Evolutionary conservation across 345 rosid genomes (phyloP), one percentile per base, ranked within the genome.

Genomic region (Clausena lansium): DNA sequence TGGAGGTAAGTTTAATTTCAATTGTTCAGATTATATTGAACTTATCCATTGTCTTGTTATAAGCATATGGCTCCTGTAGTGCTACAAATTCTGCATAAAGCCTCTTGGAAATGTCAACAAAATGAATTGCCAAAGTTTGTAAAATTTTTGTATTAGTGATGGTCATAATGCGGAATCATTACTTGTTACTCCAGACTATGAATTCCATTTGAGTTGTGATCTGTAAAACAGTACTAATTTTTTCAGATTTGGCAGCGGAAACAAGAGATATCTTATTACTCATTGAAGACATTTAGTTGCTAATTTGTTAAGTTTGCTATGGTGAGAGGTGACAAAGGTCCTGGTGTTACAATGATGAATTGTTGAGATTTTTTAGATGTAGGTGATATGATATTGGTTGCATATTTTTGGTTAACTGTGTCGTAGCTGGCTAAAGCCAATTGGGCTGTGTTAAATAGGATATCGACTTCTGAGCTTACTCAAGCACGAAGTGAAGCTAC

Each of bases 1-100:
- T 50, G 78, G 76, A 41, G 83, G 73, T 35, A 77, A 59, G 14
- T 55, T 54, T 30, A 54, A 32, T 45, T 52, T 39, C 32, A 54
- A 59, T 22, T 13, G 35, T 71, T 55, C 47, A 20, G 10, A 50
- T 25, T 75, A 8, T 8, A 15, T 50, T 74, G 47, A 50, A 24
- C 15, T 64, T n/a, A 33, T 70, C 33, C 7, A 14, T 35, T 32
- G 35, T 33, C 32, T 57, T 28, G 1, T 24, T 41, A 41, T 25
- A 14, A 24, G 35, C 10, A 0, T 15, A 14, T 41, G 17, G 9
- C 19, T 25, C 33, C 14, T n/a, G 2, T 6, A 45, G 20, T 13
- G 72, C 20, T 68, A 45, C 72, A 41, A 28, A 9, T 17, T 50
- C 28, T 24, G 14, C 70, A 20, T 4, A 22, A 7, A 20, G 47